Base-by-base conservation (phyloP, 495 filamentous ascomycete genomes). In the Annulohypoxylon bovei region DNA sequence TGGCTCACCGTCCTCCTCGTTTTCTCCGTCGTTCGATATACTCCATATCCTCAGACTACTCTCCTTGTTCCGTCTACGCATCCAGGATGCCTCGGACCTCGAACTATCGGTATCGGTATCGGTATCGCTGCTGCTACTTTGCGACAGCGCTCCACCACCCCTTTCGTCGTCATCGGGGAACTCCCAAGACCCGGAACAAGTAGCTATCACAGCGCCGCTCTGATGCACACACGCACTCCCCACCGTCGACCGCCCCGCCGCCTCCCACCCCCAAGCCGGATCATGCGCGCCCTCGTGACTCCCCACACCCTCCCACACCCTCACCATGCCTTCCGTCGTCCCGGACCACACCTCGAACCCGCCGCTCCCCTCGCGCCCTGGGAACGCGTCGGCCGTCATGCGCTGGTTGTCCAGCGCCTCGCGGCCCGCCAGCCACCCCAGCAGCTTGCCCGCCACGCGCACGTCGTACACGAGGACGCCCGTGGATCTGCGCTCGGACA, bases 291-390 rank as follows among this genome's bases (percentile, higher is more conserved):
- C 90, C 58, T 86, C 86, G n/a, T 35, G 68, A 44, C 70, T 85
- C 49, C 83, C 87, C 5, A 87, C 84, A 32, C 89, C 84, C 62
- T 86, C 86, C 93, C 93, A 99, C 20, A 91, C 85, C 60, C 88
- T 87, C 62, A 97, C 90, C 12, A 80, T 76, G 0, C 95, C 96
- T 81, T 93, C 90, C n/a, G 80, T 87, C 1, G 92, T 92, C 14
- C 94, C 94, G 33, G 90, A 92, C 94, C 93, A 96, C 18, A 97
- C 81, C 75, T 94, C 91, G 77, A 89, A 88, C 2, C 88, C 89
- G 0, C 79, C 81, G 0, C 81, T 73, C 6, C 78, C 76, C 4
- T 77, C 80, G 3, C 62, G 63, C 7, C 79, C 79, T 0, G 78
- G 76, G 66, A 84, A 87, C 14, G 95, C 83, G 78, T 97, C 93